A percentile compares a stretch with the other conserved stretches of the same genome.
Evolutionary conservation across 2,329 filamentous ascomycete species (phyloP).

Genomic region (Ceratocystis cacaofunesta): DNA sequence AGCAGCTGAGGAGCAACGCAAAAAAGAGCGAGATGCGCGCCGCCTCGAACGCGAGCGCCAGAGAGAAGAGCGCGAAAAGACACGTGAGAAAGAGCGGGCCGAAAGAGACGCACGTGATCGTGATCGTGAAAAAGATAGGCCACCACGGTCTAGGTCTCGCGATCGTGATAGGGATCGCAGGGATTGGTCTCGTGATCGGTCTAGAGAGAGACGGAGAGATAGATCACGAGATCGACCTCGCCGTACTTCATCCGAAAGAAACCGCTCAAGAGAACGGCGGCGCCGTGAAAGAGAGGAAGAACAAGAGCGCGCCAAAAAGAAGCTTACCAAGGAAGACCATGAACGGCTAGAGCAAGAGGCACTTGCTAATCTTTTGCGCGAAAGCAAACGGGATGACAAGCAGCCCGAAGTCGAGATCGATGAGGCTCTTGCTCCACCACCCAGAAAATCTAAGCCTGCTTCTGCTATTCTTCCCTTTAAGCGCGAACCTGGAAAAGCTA

Average conservation of each 20-base stretch:
- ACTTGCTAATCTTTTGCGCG: slow-evolving; percentile 42
- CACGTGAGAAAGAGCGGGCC: slow-evolving; percentile 27
- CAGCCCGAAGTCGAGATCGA: slow-evolving; percentile 43
- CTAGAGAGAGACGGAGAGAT: slow-evolving; percentile 17
- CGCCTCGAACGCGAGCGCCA: slow-evolving; percentile 38
- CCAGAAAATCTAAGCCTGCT: slow-evolving; percentile 35
- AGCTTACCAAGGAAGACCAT: slow-evolving; percentile 43
- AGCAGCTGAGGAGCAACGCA: slow-evolving; percentile 35
- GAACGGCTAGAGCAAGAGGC: slow-evolving; percentile 44
- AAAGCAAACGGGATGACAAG: slow-evolving; percentile 38
- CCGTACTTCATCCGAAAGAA: slow-evolving; percentile 14
- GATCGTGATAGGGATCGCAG: slow-evolving; percentile 8
- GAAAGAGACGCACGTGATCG: slow-evolving; percentile 24
- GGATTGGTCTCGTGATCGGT: slow-evolving; percentile 10
- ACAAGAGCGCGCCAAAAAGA: slow-evolving; percentile 34
- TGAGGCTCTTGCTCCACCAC: slow-evolving; percentile 40
- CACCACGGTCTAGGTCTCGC: not conserved
- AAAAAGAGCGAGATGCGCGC: slow-evolving; percentile 36
- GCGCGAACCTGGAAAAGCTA: slow-evolving; percentile 22
- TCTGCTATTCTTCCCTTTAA: slow-evolving; percentile 45
- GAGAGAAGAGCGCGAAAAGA: slow-evolving; percentile 38
- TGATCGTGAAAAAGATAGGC: slow-evolving; percentile 20
- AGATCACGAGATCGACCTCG: slow-evolving; percentile 16
- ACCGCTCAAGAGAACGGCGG: slow-evolving; percentile 22
- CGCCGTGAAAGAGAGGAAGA: slow-evolving; percentile 26